Evolutionary conservation across 805 yeast genomes (phyloP).

Genomic region (Cyberlindnera maclurae): DNA sequence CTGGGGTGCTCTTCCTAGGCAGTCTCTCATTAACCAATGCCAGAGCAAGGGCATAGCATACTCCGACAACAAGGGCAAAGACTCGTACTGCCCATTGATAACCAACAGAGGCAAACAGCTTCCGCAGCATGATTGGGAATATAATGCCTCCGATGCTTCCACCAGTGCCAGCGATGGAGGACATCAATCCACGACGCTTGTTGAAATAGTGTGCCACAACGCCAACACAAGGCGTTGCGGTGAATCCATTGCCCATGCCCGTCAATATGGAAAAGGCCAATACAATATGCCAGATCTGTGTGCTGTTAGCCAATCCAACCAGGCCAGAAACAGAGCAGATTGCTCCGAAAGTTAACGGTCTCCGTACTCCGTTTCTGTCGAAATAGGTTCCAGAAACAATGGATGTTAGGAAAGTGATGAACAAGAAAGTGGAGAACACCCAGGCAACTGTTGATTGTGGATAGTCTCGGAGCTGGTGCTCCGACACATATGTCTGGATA

Average conservation of each 20-base stretch:
- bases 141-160: conserved; percentile 48
- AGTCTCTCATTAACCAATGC: conserved; percentile 35
- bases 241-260: conserved; percentile 54
- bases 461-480: conserved; percentile 42
- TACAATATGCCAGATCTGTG: conserved; percentile 50
- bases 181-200: conserved; percentile 46
- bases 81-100: conserved; percentile 51
- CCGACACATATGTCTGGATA: conserved; percentile 50
- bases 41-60: conserved; percentile 26
- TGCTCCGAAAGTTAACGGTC: conserved; percentile 36
- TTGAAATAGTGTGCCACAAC: conserved; percentile 60
- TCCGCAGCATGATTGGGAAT: conserved; percentile 45
- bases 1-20: conserved; percentile 19
- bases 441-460: conserved; percentile 47
- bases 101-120: conserved; percentile 38
- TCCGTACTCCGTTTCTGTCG: conserved; percentile 43
- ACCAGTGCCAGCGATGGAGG: conserved; percentile 40
- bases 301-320: conserved; percentile 43
- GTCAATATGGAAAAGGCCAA: conserved; percentile 44
- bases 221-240: conserved; percentile 51
- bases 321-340: conserved; percentile 38
- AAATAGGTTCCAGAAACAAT: conserved; percentile 50
- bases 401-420: conserved; percentile 40
- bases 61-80: conserved; percentile 37
- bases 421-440: conserved; percentile 54